Conservation (phyloP, 805 yeast genomes). For the Metschnikowia amazonensis region DNA sequence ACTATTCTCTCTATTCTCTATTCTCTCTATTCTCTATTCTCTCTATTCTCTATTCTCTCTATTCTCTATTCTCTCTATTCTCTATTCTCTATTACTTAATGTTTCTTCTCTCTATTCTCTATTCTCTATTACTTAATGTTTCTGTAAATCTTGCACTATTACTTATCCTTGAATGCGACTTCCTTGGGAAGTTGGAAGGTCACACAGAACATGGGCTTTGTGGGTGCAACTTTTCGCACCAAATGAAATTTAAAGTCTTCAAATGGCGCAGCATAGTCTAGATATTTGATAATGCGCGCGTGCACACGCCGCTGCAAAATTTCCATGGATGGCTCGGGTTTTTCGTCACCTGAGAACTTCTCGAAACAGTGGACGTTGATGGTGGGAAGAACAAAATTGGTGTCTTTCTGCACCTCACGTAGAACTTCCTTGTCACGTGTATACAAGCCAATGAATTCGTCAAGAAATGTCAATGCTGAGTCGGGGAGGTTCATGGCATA, state of each 20-base stretch:
- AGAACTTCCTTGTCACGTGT: constrained; percentile 35
- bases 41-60: too few relatives aligned
- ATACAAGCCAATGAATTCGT: constrained; percentile 74
- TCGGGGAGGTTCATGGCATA: constrained; percentile 97
- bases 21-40: too few relatives aligned
- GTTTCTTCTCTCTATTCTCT: too few relatives aligned
- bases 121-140: too few relatives aligned
- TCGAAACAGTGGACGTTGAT: constrained; percentile 92
- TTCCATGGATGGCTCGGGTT: constrained; percentile 62
- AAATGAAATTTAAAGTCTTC: constrained; percentile 61
- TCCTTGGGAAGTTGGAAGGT: constrained; percentile 68
- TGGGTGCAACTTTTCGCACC: constrained; percentile 93
- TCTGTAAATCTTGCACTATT: too few relatives aligned
- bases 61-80: too few relatives aligned
- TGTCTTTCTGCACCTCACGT: constrained; percentile 30
- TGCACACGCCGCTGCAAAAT: constrained; percentile 67
- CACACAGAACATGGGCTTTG: constrained; percentile 93
- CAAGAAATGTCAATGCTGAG: constrained; percentile 77
- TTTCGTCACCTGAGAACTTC: constrained; percentile 71
- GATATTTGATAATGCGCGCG: constrained; percentile 40
- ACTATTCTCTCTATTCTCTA: too few relatives aligned
- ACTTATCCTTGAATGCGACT: constrained; percentile 46
- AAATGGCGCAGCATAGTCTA: constrained; percentile 47
- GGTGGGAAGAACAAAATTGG: constrained; percentile 59
- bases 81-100: too few relatives aligned